Percentiles rank a stretch among this genome's conserved stretches.
phyloP scores from a whole-genome alignment of 2,329 filamentous ascomycete species.

The Sporothrix phasma region DNA sequence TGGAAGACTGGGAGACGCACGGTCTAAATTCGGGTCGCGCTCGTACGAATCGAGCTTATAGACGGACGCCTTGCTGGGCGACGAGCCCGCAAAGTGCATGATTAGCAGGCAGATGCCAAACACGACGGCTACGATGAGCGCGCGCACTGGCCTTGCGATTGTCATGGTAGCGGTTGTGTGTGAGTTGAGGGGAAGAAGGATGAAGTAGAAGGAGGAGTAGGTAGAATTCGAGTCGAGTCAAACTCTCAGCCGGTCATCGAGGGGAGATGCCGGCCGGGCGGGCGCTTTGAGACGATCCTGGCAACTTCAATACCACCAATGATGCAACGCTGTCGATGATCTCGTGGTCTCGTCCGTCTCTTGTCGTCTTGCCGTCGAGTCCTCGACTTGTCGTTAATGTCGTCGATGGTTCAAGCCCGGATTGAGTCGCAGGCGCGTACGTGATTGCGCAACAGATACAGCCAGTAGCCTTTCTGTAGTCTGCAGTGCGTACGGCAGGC shows the following conservation, averaged over 20 bases:
- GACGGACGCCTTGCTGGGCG: constrained; percentile 31
- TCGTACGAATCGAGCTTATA: constrained; percentile 38
- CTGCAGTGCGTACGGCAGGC: neutral
- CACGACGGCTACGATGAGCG: constrained; percentile 60
- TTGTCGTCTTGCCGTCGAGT: neutral
- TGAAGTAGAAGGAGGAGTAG: neutral
- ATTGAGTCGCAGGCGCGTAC: neutral
- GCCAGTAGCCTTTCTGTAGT: neutral
- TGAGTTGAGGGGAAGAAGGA: neutral
- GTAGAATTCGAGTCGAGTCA: neutral
- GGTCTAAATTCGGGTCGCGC: constrained; percentile 76
- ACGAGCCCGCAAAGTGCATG: constrained; percentile 59
- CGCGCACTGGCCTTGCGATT: constrained; percentile 73
- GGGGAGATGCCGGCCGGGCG: neutral
- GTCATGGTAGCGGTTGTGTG: constrained; percentile 48
- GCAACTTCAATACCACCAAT: neutral
- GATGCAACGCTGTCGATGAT: neutral
- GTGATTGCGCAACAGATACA: neutral
- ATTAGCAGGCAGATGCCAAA: constrained; percentile 66
- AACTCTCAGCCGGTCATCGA: constrained; percentile 8
- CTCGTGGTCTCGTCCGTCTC: neutral
- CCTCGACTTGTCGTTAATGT: neutral
- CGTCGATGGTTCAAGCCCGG: neutral
- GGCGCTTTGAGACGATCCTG: neutral
- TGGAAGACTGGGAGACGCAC: constrained; percentile 48